Conservation (phyloP, 2,329 filamentous ascomycete species). For the Penicillium sp. region DNA sequence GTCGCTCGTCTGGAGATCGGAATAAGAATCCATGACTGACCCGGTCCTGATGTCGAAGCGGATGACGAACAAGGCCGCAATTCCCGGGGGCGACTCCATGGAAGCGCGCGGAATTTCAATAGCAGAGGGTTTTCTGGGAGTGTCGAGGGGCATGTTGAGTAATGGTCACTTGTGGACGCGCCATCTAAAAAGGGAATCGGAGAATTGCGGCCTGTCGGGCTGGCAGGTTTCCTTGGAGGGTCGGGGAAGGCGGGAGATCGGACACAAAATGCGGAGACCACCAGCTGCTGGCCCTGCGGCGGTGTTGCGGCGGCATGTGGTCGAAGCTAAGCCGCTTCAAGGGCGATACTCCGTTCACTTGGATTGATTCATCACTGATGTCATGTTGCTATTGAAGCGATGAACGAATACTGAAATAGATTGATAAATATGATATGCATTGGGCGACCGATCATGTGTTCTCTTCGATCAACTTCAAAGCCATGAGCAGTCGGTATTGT, state of each 20-base stretch:
- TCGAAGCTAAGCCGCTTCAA: too few relatives aligned
- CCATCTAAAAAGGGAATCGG: slow-evolving; percentile 17
- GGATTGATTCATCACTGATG: background rate
- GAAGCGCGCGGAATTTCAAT: slow-evolving; percentile 31
- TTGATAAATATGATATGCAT: too few relatives aligned
- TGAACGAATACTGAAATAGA: too few relatives aligned
- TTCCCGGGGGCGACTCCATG: slow-evolving; percentile 40
- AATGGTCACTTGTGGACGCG: background rate
- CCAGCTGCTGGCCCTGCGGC: background rate
- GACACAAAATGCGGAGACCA: background rate
- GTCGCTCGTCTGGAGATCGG: slow-evolving; percentile 3
- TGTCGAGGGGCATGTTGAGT: slow-evolving; percentile 26
- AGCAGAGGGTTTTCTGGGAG: slow-evolving; percentile 26
- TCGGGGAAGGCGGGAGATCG: background rate
- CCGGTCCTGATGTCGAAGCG: slow-evolving; percentile 89
- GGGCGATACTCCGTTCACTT: background rate
- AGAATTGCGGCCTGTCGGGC: slow-evolving; percentile 14
- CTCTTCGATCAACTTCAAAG: too few relatives aligned
- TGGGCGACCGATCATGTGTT: too few relatives aligned
- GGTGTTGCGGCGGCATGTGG: background rate
- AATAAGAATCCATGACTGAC: slow-evolving; percentile 42
- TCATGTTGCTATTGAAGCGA: too few relatives aligned
- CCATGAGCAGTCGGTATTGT: background rate
- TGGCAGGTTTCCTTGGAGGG: background rate
- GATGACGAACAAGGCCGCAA: slow-evolving; percentile 80